Evolutionary conservation across 1,284 basidiomycete species (phyloP), one percentile per base, ranked within the genome.

Genomic region (Ganoderma boninense): DNA sequence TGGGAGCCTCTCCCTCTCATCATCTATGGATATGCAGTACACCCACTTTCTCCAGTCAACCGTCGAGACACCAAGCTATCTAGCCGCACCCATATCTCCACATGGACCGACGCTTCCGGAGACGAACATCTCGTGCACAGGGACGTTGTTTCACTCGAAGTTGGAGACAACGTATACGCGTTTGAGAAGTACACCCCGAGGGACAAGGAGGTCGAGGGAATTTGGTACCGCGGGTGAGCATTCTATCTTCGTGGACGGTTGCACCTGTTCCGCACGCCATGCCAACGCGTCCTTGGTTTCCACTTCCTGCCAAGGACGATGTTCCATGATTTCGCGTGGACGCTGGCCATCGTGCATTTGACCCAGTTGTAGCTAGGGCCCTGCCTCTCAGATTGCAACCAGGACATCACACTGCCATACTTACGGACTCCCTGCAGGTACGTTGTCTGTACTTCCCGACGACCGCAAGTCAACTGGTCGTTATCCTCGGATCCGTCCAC

Each of bases 121-220:
- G 91, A 91, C 65, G 91, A 93, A 62, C 86, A 89, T 66, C 83
- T 87, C 44, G 84, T 87, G 0, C 87, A 92, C 82, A 86, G 89
- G 68, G 92, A 95, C 71, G 90, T 95, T n/a, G 93, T 95, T 44
- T 87, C 90, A 20, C 85, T 95, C 64, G 94, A 95, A 74, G 92
- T 98, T 29, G 97, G 97, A 64, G 97, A 98, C 80, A 97, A 98
- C 80, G 92, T 99, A 49, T 98, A 98, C 83, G 96, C 96, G 32
- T 97, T 98, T 78, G 96, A 98, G 83, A 92, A 92, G 79, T 97
- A 95, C 80, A 90, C 87, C 0, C 92, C 92, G 35, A 85, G 84
- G 70, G 88, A 86, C 72, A 93, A 91, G 77, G 92, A 93, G 75
- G 89, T 89, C 18, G 93, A 95, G 67, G 91, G 91, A 32, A 81